Conservation (phyloP, 2,329 filamentous ascomycete species). For the Samsoniella hepiali region DNA sequence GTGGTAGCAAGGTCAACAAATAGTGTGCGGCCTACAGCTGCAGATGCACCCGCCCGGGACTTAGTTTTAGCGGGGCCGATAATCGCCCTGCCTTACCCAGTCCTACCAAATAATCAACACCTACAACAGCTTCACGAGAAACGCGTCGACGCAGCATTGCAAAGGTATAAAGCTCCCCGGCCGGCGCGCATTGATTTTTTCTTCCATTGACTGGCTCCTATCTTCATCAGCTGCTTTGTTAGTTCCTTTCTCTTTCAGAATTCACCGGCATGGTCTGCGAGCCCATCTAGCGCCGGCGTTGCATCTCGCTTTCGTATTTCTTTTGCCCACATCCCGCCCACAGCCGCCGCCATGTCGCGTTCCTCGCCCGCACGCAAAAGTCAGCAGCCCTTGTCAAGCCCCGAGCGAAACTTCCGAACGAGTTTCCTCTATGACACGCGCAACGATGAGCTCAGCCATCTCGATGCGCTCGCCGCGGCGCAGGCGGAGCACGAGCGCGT, state of each 20-base stretch:
- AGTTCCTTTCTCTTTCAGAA: not conserved
- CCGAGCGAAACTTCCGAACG: conserved; percentile 48
- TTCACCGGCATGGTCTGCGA: conserved; percentile 12
- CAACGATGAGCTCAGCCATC: conserved; percentile 61
- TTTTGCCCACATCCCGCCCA: not conserved
- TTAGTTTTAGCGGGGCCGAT: conserved; percentile 25
- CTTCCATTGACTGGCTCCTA: not conserved
- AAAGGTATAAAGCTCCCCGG: not conserved
- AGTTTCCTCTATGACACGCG: conserved; percentile 60
- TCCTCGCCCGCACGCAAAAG: conserved; percentile 41
- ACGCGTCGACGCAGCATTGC: not conserved
- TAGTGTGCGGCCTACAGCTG: too few relatives aligned
- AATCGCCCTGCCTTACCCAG: not conserved
- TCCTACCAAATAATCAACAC: not conserved
- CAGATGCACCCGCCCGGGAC: conserved; percentile 17
- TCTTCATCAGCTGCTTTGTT: not conserved
- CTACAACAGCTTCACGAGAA: not conserved
- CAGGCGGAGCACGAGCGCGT: conserved; percentile 66
- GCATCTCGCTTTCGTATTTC: conserved; percentile 1
- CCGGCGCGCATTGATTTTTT: not conserved
- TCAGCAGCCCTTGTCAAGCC: conserved; percentile 38
- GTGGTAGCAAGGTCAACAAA: too few relatives aligned
- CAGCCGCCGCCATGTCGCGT: conserved; percentile 38
- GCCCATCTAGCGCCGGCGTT: not conserved
- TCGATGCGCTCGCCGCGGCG: conserved; percentile 63